Evolutionary conservation across 345 rosid species (phyloP).

Genomic region (Fremontodendron californicum): DNA sequence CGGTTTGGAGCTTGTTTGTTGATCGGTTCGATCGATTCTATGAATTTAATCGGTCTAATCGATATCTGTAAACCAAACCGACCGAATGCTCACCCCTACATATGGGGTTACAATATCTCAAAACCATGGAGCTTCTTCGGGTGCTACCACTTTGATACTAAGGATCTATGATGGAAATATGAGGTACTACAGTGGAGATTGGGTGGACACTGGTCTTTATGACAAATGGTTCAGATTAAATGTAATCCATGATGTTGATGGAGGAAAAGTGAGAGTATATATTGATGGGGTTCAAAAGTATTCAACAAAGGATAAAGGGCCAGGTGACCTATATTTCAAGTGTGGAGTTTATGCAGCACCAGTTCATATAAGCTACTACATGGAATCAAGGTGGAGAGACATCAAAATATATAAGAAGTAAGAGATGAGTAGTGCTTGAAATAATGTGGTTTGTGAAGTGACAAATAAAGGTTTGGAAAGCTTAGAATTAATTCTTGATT

Average conservation of each 20-base stretch:
- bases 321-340: conserved; percentile 29
- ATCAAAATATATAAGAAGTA: conserved; percentile 24
- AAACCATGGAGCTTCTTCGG: conserved; percentile 30
- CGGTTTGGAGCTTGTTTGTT: too few relatives aligned
- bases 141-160: conserved; percentile 27
- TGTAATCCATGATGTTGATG: conserved; percentile 36
- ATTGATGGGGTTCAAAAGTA: conserved; percentile 19
- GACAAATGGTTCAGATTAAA: conserved; percentile 42
- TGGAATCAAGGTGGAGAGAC: conserved; percentile 40
- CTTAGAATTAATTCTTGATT: neutral
- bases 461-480: neutral
- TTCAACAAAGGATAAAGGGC: conserved; percentile 17
- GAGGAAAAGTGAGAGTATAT: conserved; percentile 25
- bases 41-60: too few relatives aligned
- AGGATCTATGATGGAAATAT: conserved; percentile 33
- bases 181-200: conserved; percentile 28
- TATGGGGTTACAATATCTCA: conserved; percentile 31
- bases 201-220: conserved; percentile 17
- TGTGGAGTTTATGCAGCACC: conserved; percentile 35
- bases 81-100: too few relatives aligned
- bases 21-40: too few relatives aligned
- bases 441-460: neutral
- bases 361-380: conserved; percentile 23
- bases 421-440: neutral
- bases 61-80: too few relatives aligned